These are phyloP conservation scores for Neurospora sp. DNA, from an alignment of 495 filamentous ascomycete genomes.

Conservation along the genomic window DNA sequence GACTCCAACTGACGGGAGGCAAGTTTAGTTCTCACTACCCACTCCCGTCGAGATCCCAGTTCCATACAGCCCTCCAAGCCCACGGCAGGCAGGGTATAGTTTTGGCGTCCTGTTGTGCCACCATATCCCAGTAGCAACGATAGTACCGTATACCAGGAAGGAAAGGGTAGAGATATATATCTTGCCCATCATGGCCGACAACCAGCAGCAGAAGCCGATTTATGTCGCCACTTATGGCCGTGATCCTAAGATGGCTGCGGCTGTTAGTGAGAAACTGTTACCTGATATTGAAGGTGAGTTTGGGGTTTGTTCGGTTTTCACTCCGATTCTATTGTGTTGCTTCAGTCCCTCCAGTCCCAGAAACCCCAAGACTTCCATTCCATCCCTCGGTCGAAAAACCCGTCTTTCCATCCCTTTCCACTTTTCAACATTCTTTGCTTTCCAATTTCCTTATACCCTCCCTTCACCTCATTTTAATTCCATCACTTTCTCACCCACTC, in stretches of 20 bases:
- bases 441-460: too few species aligned
- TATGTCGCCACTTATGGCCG: constrained; percentile 22
- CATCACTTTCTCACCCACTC: too few species aligned
- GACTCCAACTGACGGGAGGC: background rate
- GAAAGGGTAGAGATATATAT: background rate
- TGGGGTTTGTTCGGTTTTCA: background rate
- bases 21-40: background rate
- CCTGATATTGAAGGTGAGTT: constrained; percentile 21
- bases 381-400: too few species aligned
- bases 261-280: constrained; percentile 20
- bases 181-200: background rate
- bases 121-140: background rate
- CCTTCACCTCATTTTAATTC: too few species aligned
- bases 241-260: constrained; percentile 17
- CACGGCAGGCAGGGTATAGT: background rate
- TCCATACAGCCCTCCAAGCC: background rate
- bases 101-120: background rate
- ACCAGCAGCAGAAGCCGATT: constrained; percentile 10
- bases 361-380: too few species aligned
- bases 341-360: too few species aligned
- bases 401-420: too few species aligned
- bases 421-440: too few species aligned
- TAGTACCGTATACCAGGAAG: background rate
- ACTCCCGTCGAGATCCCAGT: background rate
- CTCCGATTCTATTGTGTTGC: too few species aligned